A percentile compares a stretch with the other conserved stretches of the same genome.
Evolutionary conservation across 2,329 filamentous ascomycete species (phyloP).

Genomic region (Microsporum audouinii): DNA sequence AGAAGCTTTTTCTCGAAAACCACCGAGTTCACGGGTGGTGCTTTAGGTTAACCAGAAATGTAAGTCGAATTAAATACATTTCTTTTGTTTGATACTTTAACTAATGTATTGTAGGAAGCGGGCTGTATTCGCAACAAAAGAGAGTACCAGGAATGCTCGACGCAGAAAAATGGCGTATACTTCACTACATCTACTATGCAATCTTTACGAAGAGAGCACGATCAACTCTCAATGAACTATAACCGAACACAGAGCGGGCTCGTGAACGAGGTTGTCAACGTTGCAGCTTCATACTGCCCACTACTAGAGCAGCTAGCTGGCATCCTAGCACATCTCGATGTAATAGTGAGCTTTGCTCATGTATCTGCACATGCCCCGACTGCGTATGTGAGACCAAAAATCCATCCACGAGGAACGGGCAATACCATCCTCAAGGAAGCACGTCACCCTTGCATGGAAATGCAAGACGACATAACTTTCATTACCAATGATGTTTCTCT

Average conservation of each 20-base stretch:
- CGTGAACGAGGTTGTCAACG: constrained; percentile 82
- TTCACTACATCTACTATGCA: constrained; percentile 82
- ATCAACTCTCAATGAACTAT: constrained; percentile 88
- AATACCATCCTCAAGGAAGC: constrained; percentile 86
- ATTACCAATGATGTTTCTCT: constrained; percentile 94
- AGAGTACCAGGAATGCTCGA: constrained; percentile 86
- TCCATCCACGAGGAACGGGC: constrained; percentile 77
- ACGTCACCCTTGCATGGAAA: constrained; percentile 93
- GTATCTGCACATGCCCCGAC: constrained; percentile 85
- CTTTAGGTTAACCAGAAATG: constrained; percentile 74
- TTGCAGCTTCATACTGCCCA: constrained; percentile 88
- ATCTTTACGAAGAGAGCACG: constrained; percentile 73
- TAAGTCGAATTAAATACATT: constrained; percentile 2
- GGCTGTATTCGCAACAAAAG: constrained; percentile 86
- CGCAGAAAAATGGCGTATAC: constrained; percentile 97
- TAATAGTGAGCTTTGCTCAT: constrained; percentile 88
- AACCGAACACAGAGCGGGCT: constrained; percentile 86
- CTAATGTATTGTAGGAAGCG: constrained; percentile 47
- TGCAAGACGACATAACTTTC: constrained; percentile 97
- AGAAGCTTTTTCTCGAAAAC: constrained; percentile 96
- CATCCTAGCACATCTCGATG: constrained; percentile 84
- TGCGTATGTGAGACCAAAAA: constrained; percentile 79
- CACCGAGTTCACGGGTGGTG: constrained; percentile 95
- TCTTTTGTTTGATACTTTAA: constrained; percentile 18
- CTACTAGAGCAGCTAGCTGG: constrained; percentile 81